Evolutionary conservation across 768 basidiomycete genomes (phyloP).

Genomic region (Rhodotorula babjevae): DNA sequence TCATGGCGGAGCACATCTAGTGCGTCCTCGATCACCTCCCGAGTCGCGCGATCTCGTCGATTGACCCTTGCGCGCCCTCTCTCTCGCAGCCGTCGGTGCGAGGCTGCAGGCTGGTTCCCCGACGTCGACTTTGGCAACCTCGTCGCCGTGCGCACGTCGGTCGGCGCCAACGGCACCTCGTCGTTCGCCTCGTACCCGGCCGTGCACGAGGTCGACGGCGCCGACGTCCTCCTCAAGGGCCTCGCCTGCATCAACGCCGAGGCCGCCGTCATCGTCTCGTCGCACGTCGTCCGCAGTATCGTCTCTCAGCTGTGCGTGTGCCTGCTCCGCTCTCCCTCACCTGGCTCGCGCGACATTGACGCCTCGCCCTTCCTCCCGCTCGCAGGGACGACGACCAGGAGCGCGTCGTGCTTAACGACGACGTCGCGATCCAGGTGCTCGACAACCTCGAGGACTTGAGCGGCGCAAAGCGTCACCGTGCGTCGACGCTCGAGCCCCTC

Average conservation of each 20-base stretch:
- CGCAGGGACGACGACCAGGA: not conserved
- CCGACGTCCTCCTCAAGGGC: constrained; percentile 11
- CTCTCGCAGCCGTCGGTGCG: constrained; percentile 11
- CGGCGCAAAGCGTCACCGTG: constrained; percentile 23
- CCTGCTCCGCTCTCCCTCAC: no score
- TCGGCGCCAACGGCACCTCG: constrained; percentile 17
- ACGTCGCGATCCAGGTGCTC: constrained; percentile 23
- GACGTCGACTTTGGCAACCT: constrained; percentile 29
- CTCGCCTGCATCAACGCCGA: constrained; percentile 31
- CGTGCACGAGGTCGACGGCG: constrained; percentile 24
- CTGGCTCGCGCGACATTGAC: no score
- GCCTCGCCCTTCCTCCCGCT: not conserved
- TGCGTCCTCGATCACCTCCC: not conserved
- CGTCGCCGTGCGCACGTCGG: constrained; percentile 25
- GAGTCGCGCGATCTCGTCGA: no score
- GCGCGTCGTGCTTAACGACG: constrained; percentile 11
- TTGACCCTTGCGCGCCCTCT: not conserved
- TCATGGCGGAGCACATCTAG: constrained; percentile 23
- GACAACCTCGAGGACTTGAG: constrained; percentile 20
- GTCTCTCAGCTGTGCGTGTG: constrained; percentile 1
- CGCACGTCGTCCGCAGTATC: constrained; percentile 24
- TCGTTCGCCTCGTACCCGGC: constrained; percentile 27
- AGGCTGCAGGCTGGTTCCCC: constrained; percentile 27
- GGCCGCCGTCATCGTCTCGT: constrained; percentile 24
- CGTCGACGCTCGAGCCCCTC: not conserved